Evolutionary conservation across 441 rosid species (phyloP).

Genomic region (Gossypium schwendimanii): DNA sequence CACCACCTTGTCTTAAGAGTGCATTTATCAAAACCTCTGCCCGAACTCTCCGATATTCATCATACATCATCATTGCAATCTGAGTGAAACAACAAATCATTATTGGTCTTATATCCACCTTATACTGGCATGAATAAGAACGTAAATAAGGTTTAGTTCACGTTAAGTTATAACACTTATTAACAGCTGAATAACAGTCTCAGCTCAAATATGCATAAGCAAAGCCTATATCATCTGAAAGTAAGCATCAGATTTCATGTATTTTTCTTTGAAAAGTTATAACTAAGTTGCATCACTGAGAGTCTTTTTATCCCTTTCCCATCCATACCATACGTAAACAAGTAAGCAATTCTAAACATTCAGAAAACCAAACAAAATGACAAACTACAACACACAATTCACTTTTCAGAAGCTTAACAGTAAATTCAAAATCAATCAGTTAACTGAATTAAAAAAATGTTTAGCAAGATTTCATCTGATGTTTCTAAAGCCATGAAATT

Average conservation of each 20-base stretch:
- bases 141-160: constrained; percentile 13
- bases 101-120: constrained; percentile 25
- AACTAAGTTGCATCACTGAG: background rate
- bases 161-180: constrained; percentile 6
- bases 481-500: background rate
- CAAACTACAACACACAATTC: background rate
- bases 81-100: constrained; percentile 61
- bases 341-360: background rate
- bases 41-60: constrained; percentile 54
- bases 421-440: background rate
- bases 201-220: background rate
- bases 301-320: background rate
- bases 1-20: constrained; percentile 52
- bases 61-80: constrained; percentile 98
- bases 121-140: constrained; percentile 18
- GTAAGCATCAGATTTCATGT: background rate
- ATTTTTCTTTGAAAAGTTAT: background rate
- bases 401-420: background rate
- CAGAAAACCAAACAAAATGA: background rate
- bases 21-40: constrained; percentile 52
- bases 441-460: background rate
- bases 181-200: background rate
- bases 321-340: background rate
- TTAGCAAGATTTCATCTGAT: background rate
- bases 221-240: background rate